Evolutionary conservation across 2,329 filamentous ascomycete species (phyloP).

Genomic region (Colletotrichum musae): DNA sequence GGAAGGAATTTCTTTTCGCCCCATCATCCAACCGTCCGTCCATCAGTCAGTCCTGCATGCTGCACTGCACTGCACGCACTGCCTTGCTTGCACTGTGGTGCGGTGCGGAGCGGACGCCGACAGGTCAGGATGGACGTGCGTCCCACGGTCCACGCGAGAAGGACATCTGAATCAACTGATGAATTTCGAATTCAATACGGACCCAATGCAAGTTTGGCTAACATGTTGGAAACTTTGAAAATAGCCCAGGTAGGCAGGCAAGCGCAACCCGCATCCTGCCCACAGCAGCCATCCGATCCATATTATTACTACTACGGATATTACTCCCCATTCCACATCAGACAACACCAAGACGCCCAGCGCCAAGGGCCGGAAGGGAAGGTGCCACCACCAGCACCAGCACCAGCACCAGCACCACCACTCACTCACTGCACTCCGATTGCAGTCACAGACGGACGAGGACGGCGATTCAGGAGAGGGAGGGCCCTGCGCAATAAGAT

Average conservation of each 20-base stretch:
- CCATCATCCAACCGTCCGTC: slow-evolving; percentile 19
- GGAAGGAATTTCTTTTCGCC: slow-evolving; percentile 18
- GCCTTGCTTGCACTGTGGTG: background rate
- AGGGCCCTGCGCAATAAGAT: no score
- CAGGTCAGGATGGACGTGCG: slow-evolving; percentile 9
- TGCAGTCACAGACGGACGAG: background rate
- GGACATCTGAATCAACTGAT: slow-evolving; percentile 15
- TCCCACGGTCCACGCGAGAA: background rate
- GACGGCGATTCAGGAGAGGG: background rate
- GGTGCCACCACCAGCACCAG: background rate
- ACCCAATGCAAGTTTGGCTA: slow-evolving; percentile 16
- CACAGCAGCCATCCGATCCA: slow-evolving; percentile 11
- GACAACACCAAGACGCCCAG: slow-evolving; percentile 7
- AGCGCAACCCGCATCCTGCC: background rate
- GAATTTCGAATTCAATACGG: background rate
- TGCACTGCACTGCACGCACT: no score
- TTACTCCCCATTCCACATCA: slow-evolving; percentile 15
- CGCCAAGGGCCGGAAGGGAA: slow-evolving; percentile 35
- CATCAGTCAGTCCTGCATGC: no score
- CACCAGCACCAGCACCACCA: background rate
- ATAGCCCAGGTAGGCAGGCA: slow-evolving; percentile 1
- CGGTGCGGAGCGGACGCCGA: slow-evolving; percentile 6
- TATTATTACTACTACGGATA: slow-evolving; percentile 9
- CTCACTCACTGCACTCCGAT: background rate
- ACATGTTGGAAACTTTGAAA: slow-evolving; percentile 5